Percentiles rank a stretch among this genome's conserved stretches.
phyloP scores from a whole-genome alignment of 345 rosid species.

The Tarenaya hassleriana region DNA sequence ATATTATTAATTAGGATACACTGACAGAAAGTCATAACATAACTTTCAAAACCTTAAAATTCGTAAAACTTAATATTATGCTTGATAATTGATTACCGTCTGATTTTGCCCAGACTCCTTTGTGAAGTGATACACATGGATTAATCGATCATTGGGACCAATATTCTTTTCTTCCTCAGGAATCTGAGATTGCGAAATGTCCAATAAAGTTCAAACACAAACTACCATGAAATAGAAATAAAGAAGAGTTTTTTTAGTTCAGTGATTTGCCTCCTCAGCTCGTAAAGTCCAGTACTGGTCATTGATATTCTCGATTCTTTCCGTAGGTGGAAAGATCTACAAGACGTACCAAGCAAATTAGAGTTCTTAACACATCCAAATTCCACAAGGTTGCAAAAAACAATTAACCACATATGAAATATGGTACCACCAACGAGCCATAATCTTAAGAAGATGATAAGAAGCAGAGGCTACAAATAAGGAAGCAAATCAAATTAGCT shows the following conservation, averaged over 20 bases:
- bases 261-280: constrained; percentile 77
- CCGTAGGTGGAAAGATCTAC: constrained; percentile 79
- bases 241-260: constrained; percentile 12
- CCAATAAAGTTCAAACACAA: neutral
- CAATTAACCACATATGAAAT: neutral
- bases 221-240: constrained; percentile 10
- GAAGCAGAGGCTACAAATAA: neutral
- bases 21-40: neutral
- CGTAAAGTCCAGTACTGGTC: constrained; percentile 98
- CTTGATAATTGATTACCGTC: constrained; percentile 35
- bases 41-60: neutral
- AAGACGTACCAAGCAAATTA: constrained; percentile 16
- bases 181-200: constrained; percentile 36
- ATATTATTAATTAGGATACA: constrained; percentile 6
- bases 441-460: constrained; percentile 6
- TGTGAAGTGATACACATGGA: constrained; percentile 84
- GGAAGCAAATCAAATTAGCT: constrained; percentile 10
- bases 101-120: constrained; percentile 75
- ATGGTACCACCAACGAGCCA: constrained; percentile 4
- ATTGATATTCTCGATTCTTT: constrained; percentile 92
- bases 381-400: constrained; percentile 9
- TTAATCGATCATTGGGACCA: constrained; percentile 72
- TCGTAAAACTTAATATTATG: neutral
- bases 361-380: constrained; percentile 4
- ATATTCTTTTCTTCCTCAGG: constrained; percentile 89